Percentiles rank a stretch among this genome's conserved stretches.
These are phyloP conservation scores for Pestalotiopsis sp. DNA, from an alignment of 2,329 filamentous ascomycete species.

Conservation along the genomic window DNA sequence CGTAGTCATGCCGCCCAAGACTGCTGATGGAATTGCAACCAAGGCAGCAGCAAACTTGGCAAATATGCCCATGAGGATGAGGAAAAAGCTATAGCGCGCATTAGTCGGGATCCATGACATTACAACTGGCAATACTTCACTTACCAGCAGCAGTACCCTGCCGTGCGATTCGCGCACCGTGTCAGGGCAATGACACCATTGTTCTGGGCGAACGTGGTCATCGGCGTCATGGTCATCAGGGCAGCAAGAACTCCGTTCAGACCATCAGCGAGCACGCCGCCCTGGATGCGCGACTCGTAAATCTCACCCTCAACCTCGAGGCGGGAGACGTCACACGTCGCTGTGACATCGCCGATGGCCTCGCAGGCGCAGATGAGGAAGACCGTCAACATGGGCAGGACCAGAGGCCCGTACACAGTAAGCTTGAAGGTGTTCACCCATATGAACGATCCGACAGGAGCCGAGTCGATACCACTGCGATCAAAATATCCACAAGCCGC, in stretches of 20 bases:
- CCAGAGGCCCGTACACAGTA: conserved; percentile 71
- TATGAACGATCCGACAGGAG: conserved; percentile 73
- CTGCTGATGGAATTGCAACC: conserved; percentile 70
- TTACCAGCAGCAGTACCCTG: conserved; percentile 73
- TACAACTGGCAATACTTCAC: conserved; percentile 9
- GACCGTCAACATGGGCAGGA: conserved; percentile 70
- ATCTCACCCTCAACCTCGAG: conserved; percentile 72
- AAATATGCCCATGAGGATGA: conserved; percentile 80
- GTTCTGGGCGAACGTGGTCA: conserved; percentile 82
- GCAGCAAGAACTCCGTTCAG: conserved; percentile 75
- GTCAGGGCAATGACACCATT: conserved; percentile 85
- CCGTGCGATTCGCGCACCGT: conserved; percentile 78
- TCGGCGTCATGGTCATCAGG: conserved; percentile 78
- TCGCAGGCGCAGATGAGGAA: conserved; percentile 78
- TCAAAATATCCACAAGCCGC: conserved; percentile 80
- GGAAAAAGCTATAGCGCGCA: conserved; percentile 56
- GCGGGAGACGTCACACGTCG: conserved; percentile 78
- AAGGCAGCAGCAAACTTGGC: conserved; percentile 82
- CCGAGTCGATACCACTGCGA: conserved; percentile 68
- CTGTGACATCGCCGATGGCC: conserved; percentile 79
- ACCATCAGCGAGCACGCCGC: conserved; percentile 77
- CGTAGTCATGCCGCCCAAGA: conserved; percentile 75
- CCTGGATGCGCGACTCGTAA: conserved; percentile 79
- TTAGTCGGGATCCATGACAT: conserved; percentile 11
- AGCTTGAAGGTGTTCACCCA: conserved; percentile 81